Percentiles rank a stretch among this genome's conserved stretches.
These are phyloP conservation scores for Yamadazyma scolyti DNA, from an alignment of 805 yeast species.

Conservation along the genomic window DNA sequence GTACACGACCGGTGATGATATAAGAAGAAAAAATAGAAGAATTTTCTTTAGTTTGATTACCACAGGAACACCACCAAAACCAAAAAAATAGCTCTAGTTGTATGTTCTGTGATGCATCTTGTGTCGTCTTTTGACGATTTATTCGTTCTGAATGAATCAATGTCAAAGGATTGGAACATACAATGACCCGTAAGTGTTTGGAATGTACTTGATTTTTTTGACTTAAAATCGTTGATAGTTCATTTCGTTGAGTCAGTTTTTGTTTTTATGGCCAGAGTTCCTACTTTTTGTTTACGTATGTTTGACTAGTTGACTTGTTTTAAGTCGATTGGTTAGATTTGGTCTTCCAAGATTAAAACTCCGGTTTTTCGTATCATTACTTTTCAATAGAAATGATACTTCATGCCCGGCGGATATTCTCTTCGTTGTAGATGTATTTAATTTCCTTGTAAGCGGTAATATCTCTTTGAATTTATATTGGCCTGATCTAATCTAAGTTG, in stretches of 20 bases:
- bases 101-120: conserved; percentile 1
- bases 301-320: conserved; percentile 4
- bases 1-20: too few species aligned
- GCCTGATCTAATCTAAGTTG: too few species aligned
- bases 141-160: conserved; percentile 19
- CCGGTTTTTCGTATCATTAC: conserved; percentile 47
- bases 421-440: too few species aligned
- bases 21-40: conserved; percentile 4
- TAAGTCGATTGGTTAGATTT: conserved; percentile 8
- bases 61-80: conserved; percentile 21
- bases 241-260: conserved; percentile 9
- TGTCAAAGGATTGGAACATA: conserved; percentile 1
- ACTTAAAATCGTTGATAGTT: conserved; percentile 2
- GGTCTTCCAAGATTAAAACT: conserved; percentile 35
- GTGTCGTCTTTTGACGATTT: conserved; percentile 1
- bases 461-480: too few species aligned
- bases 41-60: conserved; percentile 22
- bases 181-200: conserved; percentile 1
- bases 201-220: conserved; percentile 3
- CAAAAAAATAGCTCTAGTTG: conserved; percentile 11
- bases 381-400: conserved; percentile 37
- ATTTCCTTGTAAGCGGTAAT: too few species aligned
- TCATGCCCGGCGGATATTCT: conserved; percentile 47
- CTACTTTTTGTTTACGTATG: conserved; percentile 7
- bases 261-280: conserved; percentile 12